Base-by-base conservation (phyloP, 768 basidiomycete genomes). In the Amylocystis lapponica region DNA sequence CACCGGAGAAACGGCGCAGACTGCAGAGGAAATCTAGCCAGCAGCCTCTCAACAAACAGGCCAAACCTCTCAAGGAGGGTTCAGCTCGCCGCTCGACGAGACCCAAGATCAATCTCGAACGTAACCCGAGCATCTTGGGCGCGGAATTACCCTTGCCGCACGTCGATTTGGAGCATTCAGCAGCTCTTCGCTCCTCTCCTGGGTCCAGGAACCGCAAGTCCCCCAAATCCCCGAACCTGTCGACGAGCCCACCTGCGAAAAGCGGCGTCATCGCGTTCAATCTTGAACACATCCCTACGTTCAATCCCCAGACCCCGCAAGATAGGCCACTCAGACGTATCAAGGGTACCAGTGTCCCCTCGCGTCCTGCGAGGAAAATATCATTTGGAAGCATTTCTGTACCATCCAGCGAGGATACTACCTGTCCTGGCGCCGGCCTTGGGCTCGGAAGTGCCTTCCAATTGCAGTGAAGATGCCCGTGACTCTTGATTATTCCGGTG, bases 371-470 rank as follows among this genome's bases (percentile, higher is more conserved):
- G 76, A 46, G 60, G 41, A 62, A 78, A 43, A 87, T 87, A 35
- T 83, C 81, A 2, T 88, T 88, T 54, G 76, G 80, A 13, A 78
- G 69, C 33, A 50, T 77, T 26, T 63, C 59, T 20, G 45, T 67
- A 9, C 61, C 66, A 13, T 54, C 59, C 23, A 66, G 70, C 21
- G 70, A 69, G 45, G 57, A 64, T 16, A 63, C 69, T 39, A 41
- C 52, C 27, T 13, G n/a, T 41, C 60, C 63, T 29, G 62, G 59
- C 5, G 58, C 59, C 13, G 65, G 65, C 25, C 47, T 60, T 34
- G 66, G 66, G 43, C 60, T 89, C 38, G 86, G 75, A 22, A 87
- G 84, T 55, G 86, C 86, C 21, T 86, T 90, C 59, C 80, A 83
- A 51, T 62, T 84, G 61, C 70, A 66, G 12, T 83, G 52, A 70